phyloP scores from a whole-genome alignment of 768 basidiomycete genomes.

The Pulveroboletus frians region DNA sequence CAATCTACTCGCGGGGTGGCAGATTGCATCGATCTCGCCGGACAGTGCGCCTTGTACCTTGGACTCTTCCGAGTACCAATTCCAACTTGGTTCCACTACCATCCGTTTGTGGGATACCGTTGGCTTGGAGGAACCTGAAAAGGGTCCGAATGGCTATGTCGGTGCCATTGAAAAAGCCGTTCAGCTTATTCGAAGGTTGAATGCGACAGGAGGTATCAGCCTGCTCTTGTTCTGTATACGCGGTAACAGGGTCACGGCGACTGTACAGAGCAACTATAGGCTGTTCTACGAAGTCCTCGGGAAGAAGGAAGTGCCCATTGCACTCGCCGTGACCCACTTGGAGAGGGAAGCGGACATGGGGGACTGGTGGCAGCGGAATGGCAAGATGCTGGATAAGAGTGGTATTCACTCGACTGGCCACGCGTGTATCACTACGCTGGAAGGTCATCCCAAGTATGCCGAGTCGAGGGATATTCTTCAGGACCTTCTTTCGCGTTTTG shows the following conservation, averaged over 20 bases:
- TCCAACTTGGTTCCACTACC: slow-evolving; percentile 18
- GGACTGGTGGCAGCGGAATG: slow-evolving; percentile 30
- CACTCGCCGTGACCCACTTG: slow-evolving; percentile 37
- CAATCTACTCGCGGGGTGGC: slow-evolving; percentile 26
- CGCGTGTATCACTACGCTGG: slow-evolving; percentile 30
- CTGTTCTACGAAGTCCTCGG: slow-evolving; percentile 26
- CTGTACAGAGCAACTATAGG: slow-evolving; percentile 22
- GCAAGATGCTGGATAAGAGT: slow-evolving; percentile 14
- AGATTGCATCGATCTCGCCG: slow-evolving; percentile 21
- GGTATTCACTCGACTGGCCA: slow-evolving; percentile 24
- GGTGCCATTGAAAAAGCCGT: slow-evolving; percentile 29
- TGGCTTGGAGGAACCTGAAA: slow-evolving; percentile 29
- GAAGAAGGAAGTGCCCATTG: slow-evolving; percentile 34
- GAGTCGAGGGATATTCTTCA: slow-evolving; percentile 28
- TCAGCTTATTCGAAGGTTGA: slow-evolving; percentile 31
- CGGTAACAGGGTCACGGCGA: slow-evolving; percentile 32
- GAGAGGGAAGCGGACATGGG: slow-evolving; percentile 33
- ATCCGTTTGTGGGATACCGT: slow-evolving; percentile 33
- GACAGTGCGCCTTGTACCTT: slow-evolving; percentile 33
- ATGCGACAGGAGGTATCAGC: slow-evolving; percentile 31
- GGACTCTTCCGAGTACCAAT: slow-evolving; percentile 22
- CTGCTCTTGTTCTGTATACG: slow-evolving; percentile 40
- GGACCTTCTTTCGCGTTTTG: slow-evolving; percentile 15
- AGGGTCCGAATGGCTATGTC: slow-evolving; percentile 16
- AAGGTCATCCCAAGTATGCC: slow-evolving; percentile 22